Conservation (phyloP, 2,329 filamentous ascomycete genomes). For the Chrysoporthe deuterocubensis region DNA sequence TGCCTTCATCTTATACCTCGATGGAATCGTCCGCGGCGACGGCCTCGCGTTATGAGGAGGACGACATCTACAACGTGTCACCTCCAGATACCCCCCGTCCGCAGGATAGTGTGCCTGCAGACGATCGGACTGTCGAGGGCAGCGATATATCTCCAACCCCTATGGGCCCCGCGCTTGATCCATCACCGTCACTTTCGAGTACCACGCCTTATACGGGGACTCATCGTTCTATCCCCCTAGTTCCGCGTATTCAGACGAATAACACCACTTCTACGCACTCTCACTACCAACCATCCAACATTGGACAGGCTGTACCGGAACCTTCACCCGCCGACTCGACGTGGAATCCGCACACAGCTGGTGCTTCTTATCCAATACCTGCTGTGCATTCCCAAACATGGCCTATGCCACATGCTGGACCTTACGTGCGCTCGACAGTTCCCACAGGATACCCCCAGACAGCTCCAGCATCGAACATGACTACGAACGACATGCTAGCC, state of each 20-base stretch:
- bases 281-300: slow-evolving; percentile 30
- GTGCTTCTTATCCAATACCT: slow-evolving; percentile 34
- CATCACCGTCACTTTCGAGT: slow-evolving; percentile 19
- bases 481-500: slow-evolving; percentile 39
- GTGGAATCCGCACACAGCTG: slow-evolving; percentile 31
- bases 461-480: slow-evolving; percentile 41
- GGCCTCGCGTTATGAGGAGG: slow-evolving; percentile 33
- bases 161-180: slow-evolving; percentile 15
- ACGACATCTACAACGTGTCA: slow-evolving; percentile 53
- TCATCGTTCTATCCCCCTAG: slow-evolving; percentile 29
- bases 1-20: slow-evolving; percentile 28
- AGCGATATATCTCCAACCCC: slow-evolving; percentile 16
- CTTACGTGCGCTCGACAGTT: slow-evolving; percentile 31
- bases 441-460: slow-evolving; percentile 46
- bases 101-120: slow-evolving; percentile 24
- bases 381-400: slow-evolving; percentile 47
- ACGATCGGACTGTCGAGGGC: slow-evolving; percentile 27
- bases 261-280: slow-evolving; percentile 27
- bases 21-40: slow-evolving; percentile 12
- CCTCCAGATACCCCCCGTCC: slow-evolving; percentile 48
- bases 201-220: slow-evolving; percentile 28
- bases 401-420: slow-evolving; percentile 43
- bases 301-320: slow-evolving; percentile 15
- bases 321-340: slow-evolving; percentile 24
- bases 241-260: slow-evolving; percentile 31